A percentile compares a stretch with the other conserved stretches of the same genome.
Conservation (phyloP, 345 rosid genomes). For the Psidium guajava region DNA sequence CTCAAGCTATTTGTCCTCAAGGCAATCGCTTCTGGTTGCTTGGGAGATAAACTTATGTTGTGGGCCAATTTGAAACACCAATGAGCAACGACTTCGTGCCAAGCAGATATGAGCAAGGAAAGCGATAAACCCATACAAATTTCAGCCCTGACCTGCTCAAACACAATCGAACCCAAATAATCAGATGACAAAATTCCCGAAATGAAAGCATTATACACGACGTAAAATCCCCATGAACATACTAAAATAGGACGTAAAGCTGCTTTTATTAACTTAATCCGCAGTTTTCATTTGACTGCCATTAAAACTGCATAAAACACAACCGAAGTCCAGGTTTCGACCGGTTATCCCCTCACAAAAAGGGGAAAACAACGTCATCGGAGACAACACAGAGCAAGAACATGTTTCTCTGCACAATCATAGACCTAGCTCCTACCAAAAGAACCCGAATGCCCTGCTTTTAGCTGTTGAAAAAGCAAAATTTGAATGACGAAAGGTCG, state of each 20-base stretch:
- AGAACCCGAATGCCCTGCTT: not conserved
- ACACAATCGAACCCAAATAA: not conserved
- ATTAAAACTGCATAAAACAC: not conserved
- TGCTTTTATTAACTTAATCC: too few relatives aligned
- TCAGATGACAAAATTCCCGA: not conserved
- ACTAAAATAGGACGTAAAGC: too few relatives aligned
- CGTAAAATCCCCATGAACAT: not conserved
- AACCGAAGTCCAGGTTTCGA: not conserved
- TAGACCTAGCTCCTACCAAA: not conserved
- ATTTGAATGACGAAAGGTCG: not conserved
- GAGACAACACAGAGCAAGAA: not conserved
- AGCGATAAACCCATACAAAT: conserved; percentile 23
- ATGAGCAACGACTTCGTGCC: conserved; percentile 15
- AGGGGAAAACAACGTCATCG: not conserved
- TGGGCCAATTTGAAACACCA: not conserved
- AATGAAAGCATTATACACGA: not conserved
- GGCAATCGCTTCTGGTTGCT: conserved; percentile 2
- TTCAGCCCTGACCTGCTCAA: conserved; percentile 5
- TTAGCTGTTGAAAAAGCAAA: not conserved
- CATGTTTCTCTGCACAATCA: not conserved
- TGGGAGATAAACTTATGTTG: not conserved
- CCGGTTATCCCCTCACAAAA: not conserved
- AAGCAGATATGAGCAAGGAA: conserved; percentile 27
- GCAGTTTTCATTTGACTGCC: not conserved
- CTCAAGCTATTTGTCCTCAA: conserved; percentile 18